A percentile compares a stretch with the other conserved stretches of the same genome.
Conservation (phyloP, 2,329 filamentous ascomycete genomes). For the Magnaporthiopsis incrustans region DNA sequence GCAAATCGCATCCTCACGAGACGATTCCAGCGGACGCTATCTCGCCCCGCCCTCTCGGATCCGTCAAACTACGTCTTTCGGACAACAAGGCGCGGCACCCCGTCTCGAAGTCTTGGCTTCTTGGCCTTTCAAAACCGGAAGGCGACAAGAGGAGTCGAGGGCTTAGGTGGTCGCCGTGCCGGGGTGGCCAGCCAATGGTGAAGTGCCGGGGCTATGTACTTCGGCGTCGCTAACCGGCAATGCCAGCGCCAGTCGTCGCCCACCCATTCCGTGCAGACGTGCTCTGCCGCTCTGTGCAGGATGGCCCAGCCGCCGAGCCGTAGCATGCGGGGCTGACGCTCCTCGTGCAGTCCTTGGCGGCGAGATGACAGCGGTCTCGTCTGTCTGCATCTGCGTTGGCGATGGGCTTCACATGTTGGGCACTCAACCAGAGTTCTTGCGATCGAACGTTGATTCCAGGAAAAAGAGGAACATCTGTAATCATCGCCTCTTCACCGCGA, state of each 20-base stretch:
- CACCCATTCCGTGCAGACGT: neutral
- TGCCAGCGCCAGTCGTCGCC: neutral
- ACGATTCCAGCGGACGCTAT: neutral
- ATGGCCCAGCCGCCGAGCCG: neutral
- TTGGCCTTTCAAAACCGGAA: conserved; percentile 3
- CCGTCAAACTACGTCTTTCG: neutral
- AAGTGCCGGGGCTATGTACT: neutral
- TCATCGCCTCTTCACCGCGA: no score
- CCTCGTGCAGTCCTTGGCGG: neutral
- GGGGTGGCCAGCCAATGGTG: neutral
- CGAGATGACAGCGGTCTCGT: neutral
- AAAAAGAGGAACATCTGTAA: no score
- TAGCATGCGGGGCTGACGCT: neutral
- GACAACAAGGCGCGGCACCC: neutral
- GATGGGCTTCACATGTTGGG: neutral
- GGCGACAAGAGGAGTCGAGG: conserved; percentile 1
- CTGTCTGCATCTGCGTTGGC: neutral
- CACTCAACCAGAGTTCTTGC: no score
- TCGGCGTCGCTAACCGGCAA: no score
- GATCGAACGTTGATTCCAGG: no score
- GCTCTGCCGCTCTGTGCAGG: neutral
- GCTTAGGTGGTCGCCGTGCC: neutral
- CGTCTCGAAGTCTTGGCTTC: neutral
- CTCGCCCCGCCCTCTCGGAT: neutral
- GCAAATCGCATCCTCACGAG: no score